These are phyloP conservation scores for Epichloe glyceriae DNA, from an alignment of 2,329 filamentous ascomycete genomes.

Conservation along the genomic window DNA sequence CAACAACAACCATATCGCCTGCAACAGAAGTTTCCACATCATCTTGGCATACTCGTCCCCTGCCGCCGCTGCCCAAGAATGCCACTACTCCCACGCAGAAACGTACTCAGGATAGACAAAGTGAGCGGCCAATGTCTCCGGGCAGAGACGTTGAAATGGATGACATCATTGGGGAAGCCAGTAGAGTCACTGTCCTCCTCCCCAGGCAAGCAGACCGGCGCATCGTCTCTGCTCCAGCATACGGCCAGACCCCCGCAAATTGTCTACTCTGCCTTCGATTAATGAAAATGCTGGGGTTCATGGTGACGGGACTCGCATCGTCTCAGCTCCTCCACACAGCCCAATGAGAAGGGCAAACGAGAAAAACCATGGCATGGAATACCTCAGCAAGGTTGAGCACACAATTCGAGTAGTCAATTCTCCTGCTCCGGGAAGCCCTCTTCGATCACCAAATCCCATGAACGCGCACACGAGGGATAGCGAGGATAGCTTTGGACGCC, in stretches of 20 bases:
- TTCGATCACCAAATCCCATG: constrained; percentile 24
- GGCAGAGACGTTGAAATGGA: constrained; percentile 13
- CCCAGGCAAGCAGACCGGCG: constrained; percentile 29
- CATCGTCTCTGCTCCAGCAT: constrained; percentile 37
- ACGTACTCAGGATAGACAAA: constrained; percentile 9
- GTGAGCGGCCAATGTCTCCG: constrained; percentile 13
- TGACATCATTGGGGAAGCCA: constrained; percentile 13
- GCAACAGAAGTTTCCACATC: constrained; percentile 18
- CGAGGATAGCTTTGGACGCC: constrained; percentile 12
- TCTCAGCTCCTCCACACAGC: constrained; percentile 32
- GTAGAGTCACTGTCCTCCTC: constrained; percentile 18
- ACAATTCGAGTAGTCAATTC: constrained; percentile 45
- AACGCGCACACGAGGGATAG: constrained; percentile 28
- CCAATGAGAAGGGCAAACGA: constrained; percentile 18
- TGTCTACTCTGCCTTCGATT: constrained; percentile 34
- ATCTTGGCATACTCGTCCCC: constrained; percentile 35
- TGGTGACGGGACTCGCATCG: constrained; percentile 28
- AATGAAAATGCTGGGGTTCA: constrained; percentile 25
- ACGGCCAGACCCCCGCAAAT: constrained; percentile 26
- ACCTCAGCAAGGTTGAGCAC: constrained; percentile 32
- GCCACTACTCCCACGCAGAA: constrained; percentile 11
- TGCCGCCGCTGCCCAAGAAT: constrained; percentile 34
- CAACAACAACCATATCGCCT: constrained; percentile 14
- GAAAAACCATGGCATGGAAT: constrained; percentile 27
- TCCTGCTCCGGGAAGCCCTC: constrained; percentile 23